A percentile compares a stretch with the other conserved stretches of the same genome.
phyloP scores from a whole-genome alignment of 805 yeast species.

The Candida silvatica region DNA sequence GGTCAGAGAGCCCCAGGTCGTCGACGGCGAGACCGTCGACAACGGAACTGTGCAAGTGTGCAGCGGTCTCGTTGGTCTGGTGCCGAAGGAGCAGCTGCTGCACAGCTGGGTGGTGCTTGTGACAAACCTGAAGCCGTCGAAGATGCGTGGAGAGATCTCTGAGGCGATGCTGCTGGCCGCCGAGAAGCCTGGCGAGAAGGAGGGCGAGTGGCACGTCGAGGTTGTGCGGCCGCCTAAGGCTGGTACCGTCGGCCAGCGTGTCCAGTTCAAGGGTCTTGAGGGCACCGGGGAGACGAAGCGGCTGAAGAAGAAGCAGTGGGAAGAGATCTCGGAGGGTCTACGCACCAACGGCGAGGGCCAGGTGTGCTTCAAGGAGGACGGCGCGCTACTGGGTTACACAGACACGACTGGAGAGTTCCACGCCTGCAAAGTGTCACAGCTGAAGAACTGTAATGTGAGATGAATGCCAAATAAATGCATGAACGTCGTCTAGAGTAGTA shows the following conservation, averaged over 20 bases:
- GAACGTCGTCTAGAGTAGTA: not conserved
- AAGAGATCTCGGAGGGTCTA: constrained; percentile 21
- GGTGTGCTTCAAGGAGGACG: constrained; percentile 19
- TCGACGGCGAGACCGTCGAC: not conserved
- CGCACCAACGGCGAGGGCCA: constrained; percentile 23
- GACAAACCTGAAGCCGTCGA: constrained; percentile 50
- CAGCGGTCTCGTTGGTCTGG: constrained; percentile 45
- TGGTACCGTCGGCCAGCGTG: constrained; percentile 29
- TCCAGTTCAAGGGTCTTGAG: constrained; percentile 28
- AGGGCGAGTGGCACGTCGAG: constrained; percentile 3
- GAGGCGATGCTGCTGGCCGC: constrained; percentile 68
- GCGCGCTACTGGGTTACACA: constrained; percentile 4
- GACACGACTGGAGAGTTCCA: not conserved
- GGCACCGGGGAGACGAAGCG: constrained; percentile 11
- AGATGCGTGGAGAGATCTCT: constrained; percentile 53
- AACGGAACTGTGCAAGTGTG: constrained; percentile 34
- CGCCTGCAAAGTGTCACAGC: constrained; percentile 3
- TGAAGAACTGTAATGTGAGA: constrained; percentile 5
- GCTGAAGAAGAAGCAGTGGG: constrained; percentile 29
- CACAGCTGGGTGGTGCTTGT: constrained; percentile 40
- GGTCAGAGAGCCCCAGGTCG: constrained; percentile 10
- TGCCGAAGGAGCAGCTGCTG: constrained; percentile 31
- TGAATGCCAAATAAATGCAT: not conserved
- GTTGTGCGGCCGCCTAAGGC: constrained; percentile 40
- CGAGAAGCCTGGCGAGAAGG: constrained; percentile 7